Conservation (phyloP, 2,329 filamentous ascomycete genomes). For the Alternaria hordeiaustralica region DNA sequence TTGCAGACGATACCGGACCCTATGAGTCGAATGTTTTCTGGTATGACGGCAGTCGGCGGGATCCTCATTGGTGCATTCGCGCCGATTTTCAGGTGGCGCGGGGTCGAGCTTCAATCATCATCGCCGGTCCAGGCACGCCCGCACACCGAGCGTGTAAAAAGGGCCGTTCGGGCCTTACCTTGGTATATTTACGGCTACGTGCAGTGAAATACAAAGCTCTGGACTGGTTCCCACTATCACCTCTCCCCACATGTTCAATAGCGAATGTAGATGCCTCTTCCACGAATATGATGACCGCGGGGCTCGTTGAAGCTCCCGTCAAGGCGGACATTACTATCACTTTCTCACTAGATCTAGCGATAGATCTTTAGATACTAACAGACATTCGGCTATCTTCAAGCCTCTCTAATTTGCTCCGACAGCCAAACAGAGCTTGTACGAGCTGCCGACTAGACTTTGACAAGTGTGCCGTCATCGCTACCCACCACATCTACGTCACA, state of each 20-base stretch:
- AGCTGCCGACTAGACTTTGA: background rate
- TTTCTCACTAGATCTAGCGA: background rate
- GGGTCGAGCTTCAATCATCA: constrained; percentile 8
- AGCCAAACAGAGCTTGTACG: background rate
- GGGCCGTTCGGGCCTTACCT: background rate
- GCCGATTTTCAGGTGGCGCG: constrained; percentile 15
- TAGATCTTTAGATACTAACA: background rate
- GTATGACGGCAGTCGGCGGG: constrained; percentile 29
- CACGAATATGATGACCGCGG: background rate
- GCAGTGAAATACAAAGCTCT: background rate
- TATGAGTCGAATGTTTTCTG: constrained; percentile 38
- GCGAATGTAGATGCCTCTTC: background rate
- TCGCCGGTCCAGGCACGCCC: constrained; percentile 7
- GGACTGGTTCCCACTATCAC: background rate
- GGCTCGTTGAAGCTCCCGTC: background rate
- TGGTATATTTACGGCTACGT: background rate
- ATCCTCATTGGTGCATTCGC: constrained; percentile 31
- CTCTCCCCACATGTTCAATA: background rate
- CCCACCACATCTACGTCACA: constrained; percentile 33
- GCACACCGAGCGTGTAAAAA: background rate
- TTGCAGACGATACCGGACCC: constrained; percentile 19
- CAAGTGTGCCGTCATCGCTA: constrained; percentile 13
- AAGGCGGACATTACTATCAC: background rate
- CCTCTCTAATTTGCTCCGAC: background rate
- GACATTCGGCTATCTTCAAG: background rate